Conservation (phyloP, 345 rosid genomes). For the Excoecaria cochinchinensis region DNA sequence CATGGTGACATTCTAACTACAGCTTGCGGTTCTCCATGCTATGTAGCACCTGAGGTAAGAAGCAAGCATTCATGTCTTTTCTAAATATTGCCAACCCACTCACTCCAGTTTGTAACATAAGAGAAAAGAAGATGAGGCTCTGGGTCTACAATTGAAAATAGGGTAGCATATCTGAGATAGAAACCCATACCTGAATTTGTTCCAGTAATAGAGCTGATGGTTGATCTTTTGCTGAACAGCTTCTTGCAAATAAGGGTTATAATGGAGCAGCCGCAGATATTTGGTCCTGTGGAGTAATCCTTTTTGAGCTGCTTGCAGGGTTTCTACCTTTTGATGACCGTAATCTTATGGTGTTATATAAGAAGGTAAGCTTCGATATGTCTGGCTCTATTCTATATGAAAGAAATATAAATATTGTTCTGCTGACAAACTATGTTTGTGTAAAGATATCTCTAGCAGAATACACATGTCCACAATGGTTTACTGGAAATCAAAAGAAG, state of each 20-base stretch:
- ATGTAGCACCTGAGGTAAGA: constrained; percentile 89
- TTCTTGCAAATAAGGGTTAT: constrained; percentile 68
- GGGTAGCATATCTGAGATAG: neutral
- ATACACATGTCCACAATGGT: constrained; percentile 57
- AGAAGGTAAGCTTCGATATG: constrained; percentile 44
- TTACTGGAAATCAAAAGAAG: constrained; percentile 54
- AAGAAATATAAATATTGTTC: neutral
- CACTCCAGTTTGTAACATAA: neutral
- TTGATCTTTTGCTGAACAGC: constrained; percentile 41
- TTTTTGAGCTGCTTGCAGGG: constrained; percentile 79
- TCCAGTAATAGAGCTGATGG: constrained; percentile 15
- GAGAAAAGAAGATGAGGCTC: neutral
- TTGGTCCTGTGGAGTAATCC: constrained; percentile 94
- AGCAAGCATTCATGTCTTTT: neutral
- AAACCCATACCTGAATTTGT: constrained; percentile 10
- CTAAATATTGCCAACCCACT: neutral
- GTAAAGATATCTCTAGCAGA: constrained; percentile 65
- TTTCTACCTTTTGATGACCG: constrained; percentile 72
- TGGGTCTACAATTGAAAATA: neutral
- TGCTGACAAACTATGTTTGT: constrained; percentile 5
- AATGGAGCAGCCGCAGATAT: constrained; percentile 86
- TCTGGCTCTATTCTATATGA: neutral
- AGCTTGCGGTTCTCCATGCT: constrained; percentile 91
- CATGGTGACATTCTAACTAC: constrained; percentile 80
- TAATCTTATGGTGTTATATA: constrained; percentile 63